These are phyloP conservation scores for Hibiscus tridactylites DNA, from an alignment of 345 rosid species.

Conservation along the genomic window DNA sequence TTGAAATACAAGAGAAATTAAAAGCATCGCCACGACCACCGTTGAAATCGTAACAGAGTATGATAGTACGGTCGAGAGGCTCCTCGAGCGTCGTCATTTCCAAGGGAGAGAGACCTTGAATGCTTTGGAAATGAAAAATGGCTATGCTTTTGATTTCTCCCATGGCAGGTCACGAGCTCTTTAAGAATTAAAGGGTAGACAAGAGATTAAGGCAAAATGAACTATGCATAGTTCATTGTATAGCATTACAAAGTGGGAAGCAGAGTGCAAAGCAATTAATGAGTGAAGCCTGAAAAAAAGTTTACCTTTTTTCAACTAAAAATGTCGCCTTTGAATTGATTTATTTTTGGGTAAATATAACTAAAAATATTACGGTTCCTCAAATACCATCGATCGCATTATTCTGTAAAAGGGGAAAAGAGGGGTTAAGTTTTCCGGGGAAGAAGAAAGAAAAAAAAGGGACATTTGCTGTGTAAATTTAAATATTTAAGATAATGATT, in stretches of 20 bases:
- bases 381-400: too few relatives aligned
- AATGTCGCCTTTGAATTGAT: neutral
- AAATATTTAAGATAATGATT: too few relatives aligned
- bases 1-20: conserved; percentile 54
- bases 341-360: too few relatives aligned
- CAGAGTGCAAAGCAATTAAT: neutral
- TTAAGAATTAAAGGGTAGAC: neutral
- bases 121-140: conserved; percentile 17
- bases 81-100: conserved; percentile 2
- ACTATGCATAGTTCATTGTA: neutral
- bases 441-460: too few relatives aligned
- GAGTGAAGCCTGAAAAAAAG: neutral
- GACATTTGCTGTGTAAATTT: too few relatives aligned
- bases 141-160: conserved; percentile 18
- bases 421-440: too few relatives aligned
- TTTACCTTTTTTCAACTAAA: neutral
- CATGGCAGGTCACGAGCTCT: conserved; percentile 18
- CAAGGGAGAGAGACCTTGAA: conserved; percentile 26
- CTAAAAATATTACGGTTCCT: too few relatives aligned
- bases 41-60: conserved; percentile 4
- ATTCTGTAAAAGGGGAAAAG: too few relatives aligned
- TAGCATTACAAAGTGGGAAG: neutral
- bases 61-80: conserved; percentile 20
- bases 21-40: conserved; percentile 15
- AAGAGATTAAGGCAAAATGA: conserved; percentile 8